Evolutionary conservation across 2,329 filamentous ascomycete genomes (phyloP), one percentile per base, ranked within the genome.

Genomic region (Cercospora brassicicola): DNA sequence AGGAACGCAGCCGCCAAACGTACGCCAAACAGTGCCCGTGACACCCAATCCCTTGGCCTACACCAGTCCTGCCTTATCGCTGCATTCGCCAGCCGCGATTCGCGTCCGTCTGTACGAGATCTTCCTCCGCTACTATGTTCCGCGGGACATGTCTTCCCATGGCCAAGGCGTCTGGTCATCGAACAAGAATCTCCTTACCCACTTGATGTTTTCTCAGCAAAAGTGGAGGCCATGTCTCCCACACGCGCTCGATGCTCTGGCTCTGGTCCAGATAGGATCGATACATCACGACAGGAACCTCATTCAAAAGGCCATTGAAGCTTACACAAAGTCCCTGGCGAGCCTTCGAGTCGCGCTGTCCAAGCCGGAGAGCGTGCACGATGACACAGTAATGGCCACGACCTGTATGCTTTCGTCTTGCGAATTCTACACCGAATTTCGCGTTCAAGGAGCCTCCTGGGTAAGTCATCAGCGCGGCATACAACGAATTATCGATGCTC

Each of bases 371-470:
- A 72, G 65, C 8, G 63, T 72, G 2, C 53, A 68, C 18, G 69
- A 72, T 18, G 75, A 77, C 45, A 69, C 72, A 30, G 28, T 75
- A 11, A 57, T 77, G 42, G 75, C 74, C 9, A 72, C 76, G 2
- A 71, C 69, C 3, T 70, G 67, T 13, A 64, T 76, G 2, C 68
- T 77, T 3, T 72, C 67, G 3, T 64, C 66, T 5, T 76, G 73
- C 51, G 74, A 75, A 56, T 71, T 76, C 33, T 77, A 71, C 68
- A 71, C 72, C 18, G 69, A 75, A 20, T 74, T 77, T 33, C 64
- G 68, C n/a, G 64, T 72, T 39, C 66, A 70, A 20, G 71, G 70
- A 10, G 56, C 67, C 11, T 71, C 69, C 15, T 77, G 73, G 75
- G 60, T 71, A 39, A 68, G 67, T 56, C 76, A 77, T 42, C 66